phyloP scores from a whole-genome alignment of 1,284 basidiomycete genomes.

The Moesziomyces globuligerus region DNA sequence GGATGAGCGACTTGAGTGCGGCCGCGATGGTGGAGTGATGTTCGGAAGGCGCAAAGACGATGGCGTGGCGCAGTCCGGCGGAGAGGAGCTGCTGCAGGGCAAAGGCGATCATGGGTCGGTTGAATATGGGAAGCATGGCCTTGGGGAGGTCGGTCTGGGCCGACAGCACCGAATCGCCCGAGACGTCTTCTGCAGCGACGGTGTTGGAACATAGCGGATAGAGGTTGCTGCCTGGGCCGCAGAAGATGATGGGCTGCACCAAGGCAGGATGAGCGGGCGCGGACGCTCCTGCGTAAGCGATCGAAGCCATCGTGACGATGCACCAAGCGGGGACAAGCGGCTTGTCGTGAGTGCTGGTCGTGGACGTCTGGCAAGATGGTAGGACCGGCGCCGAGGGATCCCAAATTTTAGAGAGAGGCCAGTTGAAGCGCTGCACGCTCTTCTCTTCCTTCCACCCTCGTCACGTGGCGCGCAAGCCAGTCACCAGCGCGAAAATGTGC shows the following conservation, averaged over 20 bases:
- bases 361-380: conserved; percentile 1
- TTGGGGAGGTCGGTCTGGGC: conserved; percentile 50
- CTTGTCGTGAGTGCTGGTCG: conserved; percentile 1
- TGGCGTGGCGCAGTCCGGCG: conserved; percentile 55
- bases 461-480: too few species aligned
- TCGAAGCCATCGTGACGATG: conserved; percentile 16
- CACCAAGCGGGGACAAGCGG: background rate
- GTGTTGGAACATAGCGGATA: conserved; percentile 60
- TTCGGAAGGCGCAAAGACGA: conserved; percentile 61
- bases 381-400: background rate
- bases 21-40: conserved; percentile 55
- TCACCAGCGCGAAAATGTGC: too few species aligned
- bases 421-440: too few species aligned
- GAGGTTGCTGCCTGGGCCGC: conserved; percentile 60
- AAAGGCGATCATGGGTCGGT: conserved; percentile 64
- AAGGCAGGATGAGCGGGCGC: conserved; percentile 38
- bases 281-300: conserved; percentile 5
- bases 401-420: too few species aligned
- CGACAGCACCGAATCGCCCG: conserved; percentile 6
- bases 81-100: conserved; percentile 62
- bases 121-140: conserved; percentile 64
- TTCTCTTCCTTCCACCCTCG: too few species aligned
- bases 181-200: conserved; percentile 15
- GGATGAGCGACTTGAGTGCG: conserved; percentile 58
- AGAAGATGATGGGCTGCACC: conserved; percentile 64